Evolutionary conservation across 1,139 yeast species (phyloP).

Genomic region (Hemisphaericaspora xylofermentans): DNA sequence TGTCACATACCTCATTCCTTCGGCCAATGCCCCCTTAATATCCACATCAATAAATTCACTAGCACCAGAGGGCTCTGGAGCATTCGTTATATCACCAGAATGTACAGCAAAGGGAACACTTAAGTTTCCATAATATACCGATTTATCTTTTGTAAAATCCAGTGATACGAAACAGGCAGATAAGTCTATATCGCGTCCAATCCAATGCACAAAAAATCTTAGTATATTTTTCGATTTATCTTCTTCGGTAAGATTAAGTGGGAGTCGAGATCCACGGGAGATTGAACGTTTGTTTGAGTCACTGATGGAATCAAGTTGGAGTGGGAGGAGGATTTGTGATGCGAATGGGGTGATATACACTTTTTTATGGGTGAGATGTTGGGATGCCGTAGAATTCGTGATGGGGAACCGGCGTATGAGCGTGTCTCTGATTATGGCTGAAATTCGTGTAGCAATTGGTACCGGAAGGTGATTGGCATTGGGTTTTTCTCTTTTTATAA

Average conservation of each 20-base stretch:
- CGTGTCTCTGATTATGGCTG: background rate
- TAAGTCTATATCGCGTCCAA: constrained; percentile 13
- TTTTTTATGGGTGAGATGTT: background rate
- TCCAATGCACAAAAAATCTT: constrained; percentile 14
- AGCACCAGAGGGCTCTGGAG: constrained; percentile 14
- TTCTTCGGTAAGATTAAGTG: constrained; percentile 4
- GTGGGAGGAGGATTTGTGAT: constrained; percentile 6
- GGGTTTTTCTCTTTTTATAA: background rate
- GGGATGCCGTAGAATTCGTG: background rate
- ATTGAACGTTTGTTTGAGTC: constrained; percentile 9
- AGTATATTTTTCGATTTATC: constrained; percentile 9
- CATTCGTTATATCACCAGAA: constrained; percentile 15
- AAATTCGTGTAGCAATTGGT: background rate
- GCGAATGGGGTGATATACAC: constrained; percentile 9
- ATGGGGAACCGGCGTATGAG: constrained; percentile 1
- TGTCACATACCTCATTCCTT: constrained; percentile 10
- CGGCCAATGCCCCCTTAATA: constrained; percentile 5
- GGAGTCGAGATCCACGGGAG: constrained; percentile 11
- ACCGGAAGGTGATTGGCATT: background rate
- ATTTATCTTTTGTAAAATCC: constrained; percentile 6
- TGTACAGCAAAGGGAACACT: constrained; percentile 8
- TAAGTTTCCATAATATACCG: background rate
- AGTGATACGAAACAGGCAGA: constrained; percentile 9
- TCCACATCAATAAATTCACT: constrained; percentile 14
- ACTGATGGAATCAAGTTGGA: constrained; percentile 4